phyloP scores from a whole-genome alignment of 1,284 basidiomycete species.

The Omphalotus olearius region DNA sequence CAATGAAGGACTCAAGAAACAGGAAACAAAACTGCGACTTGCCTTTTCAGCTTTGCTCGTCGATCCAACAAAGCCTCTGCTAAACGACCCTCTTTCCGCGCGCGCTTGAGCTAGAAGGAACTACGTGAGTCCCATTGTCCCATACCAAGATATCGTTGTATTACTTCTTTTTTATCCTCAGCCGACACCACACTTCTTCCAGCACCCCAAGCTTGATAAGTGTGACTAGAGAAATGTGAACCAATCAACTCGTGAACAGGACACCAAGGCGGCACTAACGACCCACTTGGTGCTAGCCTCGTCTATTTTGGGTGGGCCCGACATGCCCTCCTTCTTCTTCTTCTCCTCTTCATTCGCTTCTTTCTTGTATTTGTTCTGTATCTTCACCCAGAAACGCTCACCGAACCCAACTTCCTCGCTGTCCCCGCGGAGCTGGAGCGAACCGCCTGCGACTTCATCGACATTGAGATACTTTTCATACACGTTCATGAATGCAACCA shows the following conservation, averaged over 20 bases:
- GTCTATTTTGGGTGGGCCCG: constrained; percentile 55
- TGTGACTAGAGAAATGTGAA: constrained; percentile 42
- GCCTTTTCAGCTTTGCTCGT: constrained; percentile 91
- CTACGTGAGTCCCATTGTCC: background rate
- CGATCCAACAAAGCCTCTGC: constrained; percentile 88
- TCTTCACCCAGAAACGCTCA: constrained; percentile 84
- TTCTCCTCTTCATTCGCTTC: constrained; percentile 82
- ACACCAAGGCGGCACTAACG: constrained; percentile 6
- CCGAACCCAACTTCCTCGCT: constrained; percentile 76
- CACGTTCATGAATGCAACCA: constrained; percentile 80
- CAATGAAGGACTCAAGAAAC: constrained; percentile 14
- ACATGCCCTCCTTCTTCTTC: constrained; percentile 64
- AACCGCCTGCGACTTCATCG: constrained; percentile 81
- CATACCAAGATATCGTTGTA: constrained; percentile 18
- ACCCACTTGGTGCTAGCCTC: constrained; percentile 70
- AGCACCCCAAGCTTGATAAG: constrained; percentile 86
- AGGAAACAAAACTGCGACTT: constrained; percentile 18
- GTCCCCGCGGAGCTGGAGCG: constrained; percentile 75
- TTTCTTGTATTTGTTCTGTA: constrained; percentile 86
- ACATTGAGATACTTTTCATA: constrained; percentile 82
- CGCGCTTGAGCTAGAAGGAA: constrained; percentile 67
- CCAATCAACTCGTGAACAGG: constrained; percentile 5
- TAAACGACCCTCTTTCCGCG: constrained; percentile 82
- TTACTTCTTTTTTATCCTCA: constrained; percentile 69
- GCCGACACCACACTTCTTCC: constrained; percentile 69